Evolutionary conservation across 495 filamentous ascomycete genomes (phyloP).

Genomic region (Ascobolus immersus): DNA sequence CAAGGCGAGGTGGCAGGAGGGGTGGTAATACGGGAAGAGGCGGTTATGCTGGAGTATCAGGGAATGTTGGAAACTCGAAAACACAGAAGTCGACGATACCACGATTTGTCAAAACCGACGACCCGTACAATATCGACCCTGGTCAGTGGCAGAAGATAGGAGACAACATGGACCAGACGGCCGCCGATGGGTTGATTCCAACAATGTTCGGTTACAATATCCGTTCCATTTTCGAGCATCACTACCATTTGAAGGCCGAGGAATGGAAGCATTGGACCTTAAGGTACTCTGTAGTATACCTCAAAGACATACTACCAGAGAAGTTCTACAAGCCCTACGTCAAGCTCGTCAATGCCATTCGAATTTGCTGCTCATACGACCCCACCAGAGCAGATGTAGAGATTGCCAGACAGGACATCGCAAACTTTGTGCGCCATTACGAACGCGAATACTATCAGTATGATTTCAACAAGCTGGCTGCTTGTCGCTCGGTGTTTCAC

Average conservation of each 20-base stretch:
- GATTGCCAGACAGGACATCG: background rate
- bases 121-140: constrained; percentile 3
- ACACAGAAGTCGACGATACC: no score
- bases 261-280: constrained; percentile 6
- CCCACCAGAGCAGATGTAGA: background rate
- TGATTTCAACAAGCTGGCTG: background rate
- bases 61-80: no score
- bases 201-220: constrained; percentile 1
- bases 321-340: constrained; percentile 3
- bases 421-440: constrained; percentile 2
- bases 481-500: constrained; percentile 5
- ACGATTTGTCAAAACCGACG: constrained; percentile 2
- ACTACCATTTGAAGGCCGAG: constrained; percentile 3
- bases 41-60: no score
- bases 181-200: background rate
- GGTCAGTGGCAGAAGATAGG: background rate
- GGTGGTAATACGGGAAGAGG: no score
- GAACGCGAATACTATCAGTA: constrained; percentile 1
- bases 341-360: constrained; percentile 1
- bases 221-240: constrained; percentile 2
- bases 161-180: constrained; percentile 1
- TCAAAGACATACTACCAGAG: constrained; percentile 1
- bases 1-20: no score
- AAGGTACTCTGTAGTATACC: constrained; percentile 1
- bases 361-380: background rate